phyloP scores from a whole-genome alignment of 1,139 yeast genomes.

The Magnusiomyces paraingens region DNA sequence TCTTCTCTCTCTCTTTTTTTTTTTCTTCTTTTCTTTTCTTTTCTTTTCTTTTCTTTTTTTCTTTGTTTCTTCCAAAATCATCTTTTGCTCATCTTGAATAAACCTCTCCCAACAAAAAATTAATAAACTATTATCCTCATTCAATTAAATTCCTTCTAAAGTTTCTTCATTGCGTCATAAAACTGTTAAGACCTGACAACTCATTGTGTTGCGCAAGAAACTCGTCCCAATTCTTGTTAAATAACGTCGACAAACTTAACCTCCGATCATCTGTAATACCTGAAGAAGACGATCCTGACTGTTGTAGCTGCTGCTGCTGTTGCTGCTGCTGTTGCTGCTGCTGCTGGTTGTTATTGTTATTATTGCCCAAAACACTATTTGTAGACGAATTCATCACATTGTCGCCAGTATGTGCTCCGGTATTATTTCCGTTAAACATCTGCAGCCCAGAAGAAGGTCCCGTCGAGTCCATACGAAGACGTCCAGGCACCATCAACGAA shows the following conservation, averaged over 20 bases:
- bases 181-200: conserved; percentile 27
- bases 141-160: no score
- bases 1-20: no score
- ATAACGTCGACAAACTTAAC: conserved; percentile 16
- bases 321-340: background rate
- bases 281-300: background rate
- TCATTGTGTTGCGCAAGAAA: conserved; percentile 27
- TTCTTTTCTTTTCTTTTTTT: no score
- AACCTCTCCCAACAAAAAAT: background rate
- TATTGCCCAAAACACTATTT: background rate
- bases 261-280: conserved; percentile 7
- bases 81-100: no score
- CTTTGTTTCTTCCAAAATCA: no score
- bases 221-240: conserved; percentile 27
- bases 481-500: no score
- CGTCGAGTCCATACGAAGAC: no score
- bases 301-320: background rate
- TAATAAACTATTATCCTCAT: no score
- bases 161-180: conserved; percentile 17
- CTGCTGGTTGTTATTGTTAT: background rate
- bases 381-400: background rate
- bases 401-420: no score
- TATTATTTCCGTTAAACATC: no score
- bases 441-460: no score
- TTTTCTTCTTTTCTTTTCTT: no score